phyloP scores from a whole-genome alignment of 257 asterid species.

The Solanum piurae region DNA sequence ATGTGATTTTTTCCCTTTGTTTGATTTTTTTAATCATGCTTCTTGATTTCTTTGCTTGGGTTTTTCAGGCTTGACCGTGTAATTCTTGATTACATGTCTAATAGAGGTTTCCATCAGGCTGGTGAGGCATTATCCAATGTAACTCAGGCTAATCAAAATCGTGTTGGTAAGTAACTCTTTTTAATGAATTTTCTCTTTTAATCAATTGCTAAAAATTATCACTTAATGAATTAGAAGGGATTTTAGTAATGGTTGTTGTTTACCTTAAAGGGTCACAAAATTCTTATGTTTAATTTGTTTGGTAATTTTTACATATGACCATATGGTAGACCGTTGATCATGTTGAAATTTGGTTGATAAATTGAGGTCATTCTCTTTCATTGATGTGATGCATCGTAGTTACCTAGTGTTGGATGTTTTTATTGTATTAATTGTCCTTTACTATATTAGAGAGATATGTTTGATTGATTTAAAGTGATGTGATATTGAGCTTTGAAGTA shows the following conservation, averaged over 20 bases:
- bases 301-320: not conserved
- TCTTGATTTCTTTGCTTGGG: not conserved
- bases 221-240: not conserved
- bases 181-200: not conserved
- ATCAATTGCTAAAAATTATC: not conserved
- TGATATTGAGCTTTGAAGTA: not conserved
- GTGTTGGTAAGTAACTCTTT: constrained; percentile 12
- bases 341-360: not conserved
- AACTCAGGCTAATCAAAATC: constrained; percentile 8
- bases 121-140: constrained; percentile 21
- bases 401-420: not conserved
- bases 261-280: not conserved
- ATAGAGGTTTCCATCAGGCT: constrained; percentile 15
- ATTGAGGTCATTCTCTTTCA: not conserved
- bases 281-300: not conserved
- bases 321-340: not conserved
- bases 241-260: not conserved
- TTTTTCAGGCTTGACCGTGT: constrained; percentile 26
- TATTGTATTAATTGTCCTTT: not conserved
- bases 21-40: not conserved
- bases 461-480: not conserved
- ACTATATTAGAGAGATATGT: not conserved
- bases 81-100: constrained; percentile 23
- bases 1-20: not conserved
- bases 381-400: not conserved